Evolutionary conservation across 495 filamentous ascomycete species (phyloP).

Genomic region (Margaritispora aquatica): DNA sequence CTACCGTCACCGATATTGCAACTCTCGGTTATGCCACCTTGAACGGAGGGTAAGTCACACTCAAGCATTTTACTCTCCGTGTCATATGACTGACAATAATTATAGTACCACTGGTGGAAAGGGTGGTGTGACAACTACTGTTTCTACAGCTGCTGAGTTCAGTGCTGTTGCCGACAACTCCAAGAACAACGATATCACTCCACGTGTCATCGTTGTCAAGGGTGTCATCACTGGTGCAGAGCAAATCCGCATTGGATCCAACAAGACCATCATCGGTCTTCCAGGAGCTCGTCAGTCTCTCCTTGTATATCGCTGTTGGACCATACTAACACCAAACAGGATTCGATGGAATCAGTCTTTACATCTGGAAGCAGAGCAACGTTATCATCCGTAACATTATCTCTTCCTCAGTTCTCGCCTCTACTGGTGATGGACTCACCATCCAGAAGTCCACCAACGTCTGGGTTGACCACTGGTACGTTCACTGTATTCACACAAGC

Average conservation of each 20-base stretch:
- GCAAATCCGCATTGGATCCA: constrained; percentile 41
- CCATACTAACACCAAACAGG: neutral
- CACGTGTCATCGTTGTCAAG: constrained; percentile 41
- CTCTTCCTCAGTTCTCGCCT: constrained; percentile 38
- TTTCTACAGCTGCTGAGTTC: constrained; percentile 49
- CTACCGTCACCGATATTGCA: neutral
- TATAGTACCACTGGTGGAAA: constrained; percentile 48
- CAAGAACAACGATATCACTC: constrained; percentile 27
- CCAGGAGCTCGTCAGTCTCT: constrained; percentile 19
- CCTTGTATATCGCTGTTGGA: neutral
- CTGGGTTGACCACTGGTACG: constrained; percentile 43
- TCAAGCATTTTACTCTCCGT: too few relatives aligned
- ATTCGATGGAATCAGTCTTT: constrained; percentile 19
- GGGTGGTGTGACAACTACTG: constrained; percentile 51
- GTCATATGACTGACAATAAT: too few relatives aligned
- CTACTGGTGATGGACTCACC: constrained; percentile 39
- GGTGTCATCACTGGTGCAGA: constrained; percentile 38
- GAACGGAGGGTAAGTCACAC: neutral
- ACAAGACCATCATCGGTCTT: constrained; percentile 51
- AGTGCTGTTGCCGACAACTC: constrained; percentile 33
- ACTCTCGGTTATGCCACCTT: neutral
- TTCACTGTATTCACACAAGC: neutral
- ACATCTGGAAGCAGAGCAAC: constrained; percentile 35
- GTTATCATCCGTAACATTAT: constrained; percentile 47
- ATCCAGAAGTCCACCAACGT: constrained; percentile 41